Base-by-base conservation (phyloP, 2,329 filamentous ascomycete species). In the Hypoxylon sp. region DNA sequence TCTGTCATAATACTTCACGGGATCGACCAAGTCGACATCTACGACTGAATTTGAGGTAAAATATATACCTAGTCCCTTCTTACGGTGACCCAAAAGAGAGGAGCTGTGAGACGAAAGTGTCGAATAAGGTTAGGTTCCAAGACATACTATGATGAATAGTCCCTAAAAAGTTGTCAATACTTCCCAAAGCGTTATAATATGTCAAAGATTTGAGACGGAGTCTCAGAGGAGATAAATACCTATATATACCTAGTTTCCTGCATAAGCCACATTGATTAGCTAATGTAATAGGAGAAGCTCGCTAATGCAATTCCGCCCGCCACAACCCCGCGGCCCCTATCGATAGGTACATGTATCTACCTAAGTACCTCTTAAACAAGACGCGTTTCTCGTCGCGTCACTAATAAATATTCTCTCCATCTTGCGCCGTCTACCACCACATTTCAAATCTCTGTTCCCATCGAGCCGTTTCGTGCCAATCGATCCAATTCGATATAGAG, bases 371-470 rank as follows among this genome's bases (percentile, higher is more conserved):
- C 63, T 69, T 67, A 61, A 68, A 60, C 52, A 56, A 46, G 57
- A 63, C 68, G 68, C 68, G 68, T 62, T 67, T 46, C 53, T 38
- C 36, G 53, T 67, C 68, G 68, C 68, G 68, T 70, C 45, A 9
- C 21, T 36, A 59, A 30, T 60, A 60, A 60, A 61, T 67, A 65
- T 64, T 61, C 57, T 55, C 5, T 49, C 19, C 23, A 59, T n/a
- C 23, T 25, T 30, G 25, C 21, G 21, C 49, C 21, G 25, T 52
- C n/a, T 32, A 34, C 9, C 6, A 17, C 17, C 49, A 23, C 28
- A 5, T 11, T n/a, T 13, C 10, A 19, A 23, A 4, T 23, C 23
- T 43, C 13, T 41, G 25, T 28, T 45, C 10, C n/a, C 2, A 7
- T 11, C 14, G 2, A 30, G 2, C 32, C n/a, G 13, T 36, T 45